phyloP scores from a whole-genome alignment of 257 asterid species.

The Rubia yunnanensis region DNA sequence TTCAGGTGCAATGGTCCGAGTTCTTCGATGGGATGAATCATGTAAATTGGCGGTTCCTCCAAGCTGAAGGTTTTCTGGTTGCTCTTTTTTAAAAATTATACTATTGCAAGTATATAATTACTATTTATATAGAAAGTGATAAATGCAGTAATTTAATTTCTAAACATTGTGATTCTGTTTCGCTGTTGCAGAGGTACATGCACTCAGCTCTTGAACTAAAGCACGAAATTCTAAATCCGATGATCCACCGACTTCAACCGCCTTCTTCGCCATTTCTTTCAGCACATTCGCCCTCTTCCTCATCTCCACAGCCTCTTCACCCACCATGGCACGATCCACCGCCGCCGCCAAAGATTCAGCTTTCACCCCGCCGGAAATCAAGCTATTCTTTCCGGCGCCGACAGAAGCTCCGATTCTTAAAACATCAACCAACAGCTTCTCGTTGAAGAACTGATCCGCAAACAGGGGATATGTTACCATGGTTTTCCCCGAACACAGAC shows the following conservation, averaged over 20 bases:
- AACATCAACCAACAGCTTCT: slow-evolving; percentile 29
- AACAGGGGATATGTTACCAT: slow-evolving; percentile 48
- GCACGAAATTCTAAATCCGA: slow-evolving; percentile 35
- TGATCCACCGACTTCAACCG: slow-evolving; percentile 57
- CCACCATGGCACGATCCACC: slow-evolving; percentile 21
- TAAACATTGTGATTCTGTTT: no score
- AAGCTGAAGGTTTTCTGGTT: no score
- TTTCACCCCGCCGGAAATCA: slow-evolving; percentile 7
- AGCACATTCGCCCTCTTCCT: slow-evolving; percentile 22
- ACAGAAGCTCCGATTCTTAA: slow-evolving; percentile 31
- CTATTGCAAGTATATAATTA: no score
- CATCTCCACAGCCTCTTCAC: slow-evolving; percentile 25
- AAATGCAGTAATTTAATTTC: no score
- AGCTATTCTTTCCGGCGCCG: slow-evolving; percentile 22
- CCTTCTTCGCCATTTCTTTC: slow-evolving; percentile 32
- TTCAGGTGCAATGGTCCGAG: no score
- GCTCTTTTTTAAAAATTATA: no score
- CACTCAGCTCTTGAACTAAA: slow-evolving; percentile 21
- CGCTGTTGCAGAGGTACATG: no score
- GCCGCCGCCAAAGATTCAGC: slow-evolving; percentile 25
- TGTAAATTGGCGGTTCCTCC: no score
- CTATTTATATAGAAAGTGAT: no score
- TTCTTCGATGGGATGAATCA: no score
- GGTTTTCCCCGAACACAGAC: slow-evolving; percentile 33
- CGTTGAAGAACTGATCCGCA: slow-evolving; percentile 41